Conservation (phyloP, 352 stramenopile species). For the Globisporangium abappressorium region DNA sequence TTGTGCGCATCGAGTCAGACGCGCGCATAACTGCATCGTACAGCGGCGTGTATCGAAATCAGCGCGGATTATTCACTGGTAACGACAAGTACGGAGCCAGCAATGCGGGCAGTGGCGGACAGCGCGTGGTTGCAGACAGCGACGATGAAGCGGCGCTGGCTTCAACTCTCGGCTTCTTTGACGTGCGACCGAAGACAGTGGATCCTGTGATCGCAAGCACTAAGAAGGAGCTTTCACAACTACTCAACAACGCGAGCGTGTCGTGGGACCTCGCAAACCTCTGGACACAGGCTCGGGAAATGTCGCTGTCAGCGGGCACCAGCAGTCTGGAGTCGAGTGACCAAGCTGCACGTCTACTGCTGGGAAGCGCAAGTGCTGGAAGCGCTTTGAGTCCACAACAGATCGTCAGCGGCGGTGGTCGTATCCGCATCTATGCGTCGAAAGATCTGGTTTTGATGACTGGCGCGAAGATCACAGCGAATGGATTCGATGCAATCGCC, state of each 20-base stretch:
- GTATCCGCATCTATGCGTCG: slow-evolving; percentile 63
- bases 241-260: slow-evolving; percentile 40
- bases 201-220: background rate
- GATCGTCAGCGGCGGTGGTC: slow-evolving; percentile 39
- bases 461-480: slow-evolving; percentile 43
- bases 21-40: slow-evolving; percentile 37
- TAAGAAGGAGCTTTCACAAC: slow-evolving; percentile 3
- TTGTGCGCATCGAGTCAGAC: slow-evolving; percentile 49
- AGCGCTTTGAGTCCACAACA: background rate
- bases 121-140: slow-evolving; percentile 35
- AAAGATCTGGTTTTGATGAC: slow-evolving; percentile 70
- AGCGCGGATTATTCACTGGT: slow-evolving; percentile 33
- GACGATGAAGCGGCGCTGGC: slow-evolving; percentile 26
- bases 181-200: slow-evolving; percentile 31
- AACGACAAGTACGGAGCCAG: slow-evolving; percentile 46
- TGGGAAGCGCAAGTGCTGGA: slow-evolving; percentile 43
- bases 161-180: slow-evolving; percentile 44
- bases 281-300: slow-evolving; percentile 28
- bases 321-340: slow-evolving; percentile 22
- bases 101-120: slow-evolving; percentile 51
- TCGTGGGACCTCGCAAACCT: slow-evolving; percentile 52
- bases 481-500: slow-evolving; percentile 37
- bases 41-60: slow-evolving; percentile 22
- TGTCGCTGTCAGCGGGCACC: slow-evolving; percentile 10
- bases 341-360: slow-evolving; percentile 34